A percentile compares a stretch with the other conserved stretches of the same genome.
phyloP scores from a whole-genome alignment of 2,329 filamentous ascomycete genomes.

The Trichoderma koningiopsis region DNA sequence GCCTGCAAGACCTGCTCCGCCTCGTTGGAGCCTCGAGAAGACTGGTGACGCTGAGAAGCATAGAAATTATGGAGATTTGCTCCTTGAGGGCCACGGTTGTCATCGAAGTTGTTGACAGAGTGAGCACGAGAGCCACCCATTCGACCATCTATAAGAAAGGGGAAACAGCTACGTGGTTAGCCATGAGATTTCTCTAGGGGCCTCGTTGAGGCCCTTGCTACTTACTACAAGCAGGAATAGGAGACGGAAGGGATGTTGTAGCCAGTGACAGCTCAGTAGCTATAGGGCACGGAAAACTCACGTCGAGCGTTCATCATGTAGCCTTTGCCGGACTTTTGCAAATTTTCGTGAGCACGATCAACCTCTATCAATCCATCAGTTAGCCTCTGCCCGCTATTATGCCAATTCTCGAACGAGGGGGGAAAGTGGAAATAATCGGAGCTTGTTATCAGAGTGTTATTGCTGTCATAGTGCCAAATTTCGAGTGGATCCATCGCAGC shows the following conservation, averaged over 20 bases:
- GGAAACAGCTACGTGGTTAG: slow-evolving; percentile 13
- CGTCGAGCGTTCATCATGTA: slow-evolving; percentile 74
- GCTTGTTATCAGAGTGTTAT: no score
- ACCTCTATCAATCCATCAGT: slow-evolving; percentile 66
- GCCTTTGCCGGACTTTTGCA: slow-evolving; percentile 95
- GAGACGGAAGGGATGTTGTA: background rate
- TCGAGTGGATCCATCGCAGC: background rate
- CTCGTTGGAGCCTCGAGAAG: slow-evolving; percentile 80
- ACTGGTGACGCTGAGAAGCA: slow-evolving; percentile 87
- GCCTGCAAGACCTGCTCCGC: slow-evolving; percentile 99
- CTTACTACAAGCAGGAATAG: slow-evolving; percentile 1
- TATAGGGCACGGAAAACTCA: slow-evolving; percentile 60
- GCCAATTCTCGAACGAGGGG: background rate
- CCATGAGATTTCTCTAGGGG: slow-evolving; percentile 12
- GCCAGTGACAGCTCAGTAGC: background rate
- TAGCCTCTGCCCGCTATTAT: slow-evolving; percentile 2
- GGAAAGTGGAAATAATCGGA: background rate
- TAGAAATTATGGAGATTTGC: slow-evolving; percentile 90
- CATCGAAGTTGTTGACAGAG: slow-evolving; percentile 79
- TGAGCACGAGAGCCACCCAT: slow-evolving; percentile 72
- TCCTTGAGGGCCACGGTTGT: slow-evolving; percentile 69
- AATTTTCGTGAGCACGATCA: slow-evolving; percentile 91
- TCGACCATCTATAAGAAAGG: slow-evolving; percentile 63
- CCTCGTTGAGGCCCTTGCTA: slow-evolving; percentile 12
- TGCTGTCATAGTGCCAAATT: background rate